These are phyloP conservation scores for Eucalyptus victrix DNA, from an alignment of 345 rosid species.

Conservation along the genomic window DNA sequence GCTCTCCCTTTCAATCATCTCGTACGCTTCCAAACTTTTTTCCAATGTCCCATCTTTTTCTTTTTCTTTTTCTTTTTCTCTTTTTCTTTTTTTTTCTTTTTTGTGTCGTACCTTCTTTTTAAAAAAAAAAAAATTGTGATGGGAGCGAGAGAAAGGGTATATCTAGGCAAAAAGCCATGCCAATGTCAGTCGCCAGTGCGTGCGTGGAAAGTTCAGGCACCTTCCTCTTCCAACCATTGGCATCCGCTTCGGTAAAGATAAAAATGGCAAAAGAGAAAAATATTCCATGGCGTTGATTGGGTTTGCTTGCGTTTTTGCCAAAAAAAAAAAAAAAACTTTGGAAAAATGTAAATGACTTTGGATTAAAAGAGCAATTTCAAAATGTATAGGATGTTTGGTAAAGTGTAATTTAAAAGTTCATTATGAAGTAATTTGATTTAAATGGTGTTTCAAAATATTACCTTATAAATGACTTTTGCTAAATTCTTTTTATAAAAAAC, in stretches of 20 bases:
- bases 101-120: background rate
- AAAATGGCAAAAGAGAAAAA: background rate
- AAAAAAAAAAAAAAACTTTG: too few relatives aligned
- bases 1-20: background rate
- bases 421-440: background rate
- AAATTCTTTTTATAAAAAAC: too few relatives aligned
- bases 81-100: background rate
- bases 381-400: background rate
- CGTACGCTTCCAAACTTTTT: background rate
- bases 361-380: background rate
- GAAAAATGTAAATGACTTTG: background rate
- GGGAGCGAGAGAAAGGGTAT: background rate
- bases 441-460: background rate
- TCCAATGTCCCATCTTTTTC: background rate
- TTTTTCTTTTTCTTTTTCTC: background rate
- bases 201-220: background rate
- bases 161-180: background rate
- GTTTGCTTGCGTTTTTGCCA: background rate
- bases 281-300: background rate
- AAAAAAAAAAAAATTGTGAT: background rate
- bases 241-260: background rate
- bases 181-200: background rate
- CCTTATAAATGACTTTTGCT: background rate
- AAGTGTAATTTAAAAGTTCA: background rate
- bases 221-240: background rate